phyloP scores from a whole-genome alignment of 129 eudicot genomes.

The Ambrosia artemisiifolia region DNA sequence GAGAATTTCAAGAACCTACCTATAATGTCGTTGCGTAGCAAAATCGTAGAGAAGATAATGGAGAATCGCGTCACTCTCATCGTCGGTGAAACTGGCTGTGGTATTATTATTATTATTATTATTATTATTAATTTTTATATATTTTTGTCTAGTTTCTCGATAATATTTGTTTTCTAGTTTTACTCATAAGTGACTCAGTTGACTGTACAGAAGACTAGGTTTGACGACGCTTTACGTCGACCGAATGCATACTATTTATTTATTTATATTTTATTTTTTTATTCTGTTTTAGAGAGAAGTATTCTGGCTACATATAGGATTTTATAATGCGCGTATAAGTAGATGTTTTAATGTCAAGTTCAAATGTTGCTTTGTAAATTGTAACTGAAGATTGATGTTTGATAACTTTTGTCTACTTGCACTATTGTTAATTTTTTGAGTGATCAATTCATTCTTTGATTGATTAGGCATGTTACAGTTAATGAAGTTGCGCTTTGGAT shows the following conservation, averaged over 20 bases:
- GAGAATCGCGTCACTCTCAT: slow-evolving; percentile 96
- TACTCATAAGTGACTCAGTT: not conserved
- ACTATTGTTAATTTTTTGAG: not conserved
- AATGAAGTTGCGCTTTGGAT: slow-evolving; percentile 13
- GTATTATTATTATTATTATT: slow-evolving; percentile 43
- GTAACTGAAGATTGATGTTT: too few relatives aligned
- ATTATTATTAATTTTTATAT: not conserved
- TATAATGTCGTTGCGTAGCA: slow-evolving; percentile 53
- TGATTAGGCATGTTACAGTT: slow-evolving; percentile 9
- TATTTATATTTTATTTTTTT: not conserved
- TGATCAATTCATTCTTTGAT: not conserved
- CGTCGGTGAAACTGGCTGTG: slow-evolving; percentile 96
- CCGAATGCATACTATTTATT: not conserved
- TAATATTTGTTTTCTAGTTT: slow-evolving; percentile 5
- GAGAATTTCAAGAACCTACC: slow-evolving; percentile 59
- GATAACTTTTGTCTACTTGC: too few relatives aligned
- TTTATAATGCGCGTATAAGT: too few relatives aligned
- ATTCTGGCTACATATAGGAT: too few relatives aligned
- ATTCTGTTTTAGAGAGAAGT: not conserved
- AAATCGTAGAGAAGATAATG: slow-evolving; percentile 73
- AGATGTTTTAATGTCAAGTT: too few relatives aligned
- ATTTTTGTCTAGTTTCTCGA: slow-evolving; percentile 10
- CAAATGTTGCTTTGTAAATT: too few relatives aligned
- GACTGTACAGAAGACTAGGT: slow-evolving; percentile 12
- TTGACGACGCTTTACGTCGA: slow-evolving; percentile 10